phyloP scores from a whole-genome alignment of 495 filamentous ascomycete genomes.

The Penicillium soppii region DNA sequence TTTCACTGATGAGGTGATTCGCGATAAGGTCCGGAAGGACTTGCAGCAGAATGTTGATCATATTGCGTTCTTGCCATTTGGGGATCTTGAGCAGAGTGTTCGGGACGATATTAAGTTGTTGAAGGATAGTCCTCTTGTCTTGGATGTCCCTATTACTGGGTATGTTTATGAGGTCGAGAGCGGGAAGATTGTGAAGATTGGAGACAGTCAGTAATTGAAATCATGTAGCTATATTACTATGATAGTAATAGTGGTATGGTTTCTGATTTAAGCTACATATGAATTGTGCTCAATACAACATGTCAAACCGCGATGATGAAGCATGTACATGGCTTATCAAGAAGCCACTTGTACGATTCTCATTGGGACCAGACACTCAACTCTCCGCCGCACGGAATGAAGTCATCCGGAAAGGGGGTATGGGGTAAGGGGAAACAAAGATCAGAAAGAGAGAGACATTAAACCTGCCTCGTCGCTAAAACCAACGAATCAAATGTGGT shows the following conservation, averaged over 20 bases:
- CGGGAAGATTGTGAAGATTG: constrained; percentile 63
- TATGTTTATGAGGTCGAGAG: constrained; percentile 83
- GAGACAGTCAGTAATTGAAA: constrained; percentile 4
- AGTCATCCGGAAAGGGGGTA: constrained; percentile 1
- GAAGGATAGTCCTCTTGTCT: constrained; percentile 57
- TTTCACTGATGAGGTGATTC: constrained; percentile 66
- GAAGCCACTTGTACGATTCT: background rate
- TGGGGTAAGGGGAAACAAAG: background rate
- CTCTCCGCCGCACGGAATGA: background rate
- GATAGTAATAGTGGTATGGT: background rate
- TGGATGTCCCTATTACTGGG: constrained; percentile 62
- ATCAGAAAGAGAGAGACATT: background rate
- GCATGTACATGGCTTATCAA: background rate
- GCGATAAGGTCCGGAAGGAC: constrained; percentile 55
- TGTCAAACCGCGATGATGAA: background rate
- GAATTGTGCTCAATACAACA: background rate
- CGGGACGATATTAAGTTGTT: constrained; percentile 64
- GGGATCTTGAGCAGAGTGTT: constrained; percentile 62
- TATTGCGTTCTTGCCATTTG: constrained; percentile 63
- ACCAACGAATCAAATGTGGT: background rate
- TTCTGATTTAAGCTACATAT: background rate
- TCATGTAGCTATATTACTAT: background rate
- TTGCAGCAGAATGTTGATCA: constrained; percentile 48
- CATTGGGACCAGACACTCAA: background rate
- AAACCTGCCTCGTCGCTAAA: constrained; percentile 1